phyloP scores from a whole-genome alignment of 257 asterid species.

The Coffea canephora region DNA sequence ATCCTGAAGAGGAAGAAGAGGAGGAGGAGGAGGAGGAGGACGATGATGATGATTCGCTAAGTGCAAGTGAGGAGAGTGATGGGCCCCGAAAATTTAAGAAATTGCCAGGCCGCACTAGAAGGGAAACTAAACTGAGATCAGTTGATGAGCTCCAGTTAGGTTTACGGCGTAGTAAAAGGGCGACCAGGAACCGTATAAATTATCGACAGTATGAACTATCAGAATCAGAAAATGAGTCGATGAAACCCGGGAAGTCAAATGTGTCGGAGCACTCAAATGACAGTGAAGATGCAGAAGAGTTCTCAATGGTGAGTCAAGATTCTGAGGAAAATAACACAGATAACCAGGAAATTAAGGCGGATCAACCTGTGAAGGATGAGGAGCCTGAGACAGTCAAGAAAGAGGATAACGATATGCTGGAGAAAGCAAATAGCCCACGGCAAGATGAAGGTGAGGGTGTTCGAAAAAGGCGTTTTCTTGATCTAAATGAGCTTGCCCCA shows the following conservation, averaged over 20 bases:
- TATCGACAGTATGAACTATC: constrained; percentile 74
- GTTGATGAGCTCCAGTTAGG: constrained; percentile 63
- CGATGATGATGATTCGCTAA: constrained; percentile 46
- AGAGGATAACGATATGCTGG: constrained; percentile 31
- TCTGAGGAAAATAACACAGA: constrained; percentile 39
- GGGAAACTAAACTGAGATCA: constrained; percentile 65
- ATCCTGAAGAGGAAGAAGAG: constrained; percentile 79
- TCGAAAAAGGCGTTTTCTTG: constrained; percentile 68
- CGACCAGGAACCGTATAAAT: constrained; percentile 69
- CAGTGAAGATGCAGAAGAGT: constrained; percentile 43
- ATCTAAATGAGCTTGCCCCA: constrained; percentile 88
- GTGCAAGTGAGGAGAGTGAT: constrained; percentile 70
- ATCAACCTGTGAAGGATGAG: constrained; percentile 33
- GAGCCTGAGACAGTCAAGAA: constrained; percentile 35
- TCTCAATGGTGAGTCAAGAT: constrained; percentile 52
- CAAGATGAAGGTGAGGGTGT: constrained; percentile 49
- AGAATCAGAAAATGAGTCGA: constrained; percentile 64
- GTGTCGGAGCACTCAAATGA: constrained; percentile 40
- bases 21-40: constrained; percentile 61
- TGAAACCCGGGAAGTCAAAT: constrained; percentile 49
- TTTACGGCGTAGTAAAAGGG: constrained; percentile 87
- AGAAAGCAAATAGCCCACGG: constrained; percentile 33
- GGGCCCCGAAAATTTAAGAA: constrained; percentile 41
- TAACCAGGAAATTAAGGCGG: constrained; percentile 35
- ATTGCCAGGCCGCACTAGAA: constrained; percentile 59